phyloP scores from a whole-genome alignment of 306 rosid genomes.

The Glycyrrhiza uralensis region DNA sequence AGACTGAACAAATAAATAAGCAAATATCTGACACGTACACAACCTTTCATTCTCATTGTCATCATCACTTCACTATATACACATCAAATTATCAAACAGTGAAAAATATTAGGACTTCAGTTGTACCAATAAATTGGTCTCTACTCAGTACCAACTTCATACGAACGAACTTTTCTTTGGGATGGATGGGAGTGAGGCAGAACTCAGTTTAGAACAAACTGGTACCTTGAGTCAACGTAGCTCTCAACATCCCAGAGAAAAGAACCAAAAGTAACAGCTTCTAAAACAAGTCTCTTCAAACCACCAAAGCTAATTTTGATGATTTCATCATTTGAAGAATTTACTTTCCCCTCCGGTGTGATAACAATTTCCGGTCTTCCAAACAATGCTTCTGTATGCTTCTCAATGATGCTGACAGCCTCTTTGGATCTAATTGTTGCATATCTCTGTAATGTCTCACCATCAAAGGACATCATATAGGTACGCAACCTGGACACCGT shows the following conservation, averaged over 20 bases:
- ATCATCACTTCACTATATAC: conserved; percentile 26
- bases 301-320: conserved; percentile 83
- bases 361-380: conserved; percentile 74
- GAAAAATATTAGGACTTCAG: neutral
- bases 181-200: conserved; percentile 2
- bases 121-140: conserved; percentile 19
- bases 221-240: conserved; percentile 87
- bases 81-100: conserved; percentile 27
- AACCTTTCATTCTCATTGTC: neutral
- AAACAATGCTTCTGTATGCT: conserved; percentile 91
- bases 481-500: conserved; percentile 61
- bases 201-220: conserved; percentile 63
- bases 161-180: neutral
- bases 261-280: conserved; percentile 89
- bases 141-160: conserved; percentile 19
- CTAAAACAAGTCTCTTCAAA: conserved; percentile 75
- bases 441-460: conserved; percentile 82
- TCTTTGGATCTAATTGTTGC: conserved; percentile 89
- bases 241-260: conserved; percentile 96
- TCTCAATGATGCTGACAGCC: conserved; percentile 78
- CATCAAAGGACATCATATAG: conserved; percentile 89
- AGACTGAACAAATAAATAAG: neutral
- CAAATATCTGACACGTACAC: neutral
- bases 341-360: conserved; percentile 60
- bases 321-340: conserved; percentile 62